phyloP scores from a whole-genome alignment of 208 protist species.

The Acanthamoeba lenticulata region DNA sequence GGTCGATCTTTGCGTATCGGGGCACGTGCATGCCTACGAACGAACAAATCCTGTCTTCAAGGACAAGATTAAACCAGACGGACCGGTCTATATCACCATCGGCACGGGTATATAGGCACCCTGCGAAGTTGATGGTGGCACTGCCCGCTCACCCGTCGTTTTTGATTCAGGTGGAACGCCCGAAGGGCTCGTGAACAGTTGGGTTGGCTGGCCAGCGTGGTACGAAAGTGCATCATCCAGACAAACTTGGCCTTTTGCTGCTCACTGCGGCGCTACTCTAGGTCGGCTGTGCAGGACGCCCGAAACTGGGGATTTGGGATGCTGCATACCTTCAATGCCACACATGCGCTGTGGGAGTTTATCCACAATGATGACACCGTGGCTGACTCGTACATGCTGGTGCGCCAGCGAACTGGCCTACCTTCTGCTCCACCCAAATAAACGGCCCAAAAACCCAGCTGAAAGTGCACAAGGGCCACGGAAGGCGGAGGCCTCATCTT shows the following conservation, averaged over 20 bases:
- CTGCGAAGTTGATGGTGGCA: not conserved
- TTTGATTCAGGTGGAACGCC: not conserved
- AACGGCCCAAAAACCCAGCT: too few relatives aligned
- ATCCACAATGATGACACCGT: not conserved
- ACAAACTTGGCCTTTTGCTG: not conserved
- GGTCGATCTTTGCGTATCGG: slow-evolving; percentile 23
- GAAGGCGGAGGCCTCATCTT: too few relatives aligned
- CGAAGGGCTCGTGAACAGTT: not conserved
- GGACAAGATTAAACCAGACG: not conserved
- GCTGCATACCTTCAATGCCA: not conserved
- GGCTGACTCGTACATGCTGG: not conserved
- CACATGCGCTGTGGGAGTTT: not conserved
- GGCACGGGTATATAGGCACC: not conserved
- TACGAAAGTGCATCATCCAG: not conserved
- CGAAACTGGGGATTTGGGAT: not conserved
- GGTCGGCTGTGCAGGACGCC: not conserved
- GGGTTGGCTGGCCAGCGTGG: not conserved
- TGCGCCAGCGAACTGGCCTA: not conserved
- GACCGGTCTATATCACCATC: slow-evolving; percentile 44
- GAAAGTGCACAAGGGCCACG: too few relatives aligned
- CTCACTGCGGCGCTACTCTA: not conserved
- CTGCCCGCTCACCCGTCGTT: not conserved
- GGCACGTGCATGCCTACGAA: not conserved
- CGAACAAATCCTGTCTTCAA: not conserved
- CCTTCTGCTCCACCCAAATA: too few relatives aligned